Conservation (phyloP, 208 protist species). For the Crithidia expoeki region DNA sequence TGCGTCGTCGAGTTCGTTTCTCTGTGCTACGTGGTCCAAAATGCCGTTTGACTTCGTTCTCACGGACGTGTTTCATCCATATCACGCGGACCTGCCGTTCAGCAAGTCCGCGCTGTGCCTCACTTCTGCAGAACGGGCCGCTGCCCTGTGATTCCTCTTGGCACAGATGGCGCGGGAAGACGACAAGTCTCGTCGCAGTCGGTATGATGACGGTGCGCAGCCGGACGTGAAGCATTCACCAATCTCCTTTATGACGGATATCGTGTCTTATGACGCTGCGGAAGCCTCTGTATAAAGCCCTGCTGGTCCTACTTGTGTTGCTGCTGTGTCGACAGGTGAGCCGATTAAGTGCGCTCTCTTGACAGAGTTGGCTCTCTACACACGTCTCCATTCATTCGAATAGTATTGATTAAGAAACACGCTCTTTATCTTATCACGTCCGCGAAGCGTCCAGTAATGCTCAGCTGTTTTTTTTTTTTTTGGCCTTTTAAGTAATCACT, state of each 20-base stretch:
- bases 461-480: background rate
- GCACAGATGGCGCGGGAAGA: background rate
- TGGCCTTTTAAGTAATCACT: too few relatives aligned
- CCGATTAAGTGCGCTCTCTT: constrained; percentile 11
- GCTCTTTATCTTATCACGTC: background rate
- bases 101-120: constrained; percentile 26
- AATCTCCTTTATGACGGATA: constrained; percentile 27
- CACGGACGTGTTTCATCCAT: constrained; percentile 31
- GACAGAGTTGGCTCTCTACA: constrained; percentile 28
- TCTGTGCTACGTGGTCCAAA: constrained; percentile 3
- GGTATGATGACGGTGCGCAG: background rate
- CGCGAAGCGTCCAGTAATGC: background rate
- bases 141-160: constrained; percentile 9
- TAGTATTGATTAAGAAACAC: background rate
- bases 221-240: background rate
- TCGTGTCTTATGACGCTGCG: constrained; percentile 13
- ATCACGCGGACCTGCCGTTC: constrained; percentile 16
- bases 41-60: constrained; percentile 24
- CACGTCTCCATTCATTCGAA: background rate
- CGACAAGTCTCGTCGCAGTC: background rate
- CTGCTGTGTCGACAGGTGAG: background rate
- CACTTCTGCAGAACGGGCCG: constrained; percentile 14
- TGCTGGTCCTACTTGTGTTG: too few relatives aligned
- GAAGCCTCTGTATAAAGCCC: background rate
- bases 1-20: background rate